phyloP scores from a whole-genome alignment of 108 stramenopile genomes.

The Aurantiochytrium sp. region DNA sequence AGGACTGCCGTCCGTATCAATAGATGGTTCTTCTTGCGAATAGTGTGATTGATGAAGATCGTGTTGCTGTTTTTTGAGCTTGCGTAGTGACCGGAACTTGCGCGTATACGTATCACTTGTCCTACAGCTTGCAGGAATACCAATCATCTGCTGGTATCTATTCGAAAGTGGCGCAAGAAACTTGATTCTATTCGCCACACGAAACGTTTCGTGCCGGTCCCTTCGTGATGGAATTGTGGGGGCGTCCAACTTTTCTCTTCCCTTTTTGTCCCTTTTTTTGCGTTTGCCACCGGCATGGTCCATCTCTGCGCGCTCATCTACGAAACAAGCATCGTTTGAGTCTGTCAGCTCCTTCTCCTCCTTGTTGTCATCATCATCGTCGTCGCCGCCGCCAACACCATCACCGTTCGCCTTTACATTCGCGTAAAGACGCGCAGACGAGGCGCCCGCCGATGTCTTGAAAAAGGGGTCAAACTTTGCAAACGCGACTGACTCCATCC shows the following conservation, averaged over 20 bases:
- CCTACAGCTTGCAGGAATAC: neutral
- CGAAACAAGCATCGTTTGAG: no score
- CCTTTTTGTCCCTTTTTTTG: no score
- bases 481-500: neutral
- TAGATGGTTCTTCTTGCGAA: no score
- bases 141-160: neutral
- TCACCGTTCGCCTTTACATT: neutral
- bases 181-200: neutral
- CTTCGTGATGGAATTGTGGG: neutral
- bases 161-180: neutral
- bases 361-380: neutral
- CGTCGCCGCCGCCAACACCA: neutral
- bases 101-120: neutral
- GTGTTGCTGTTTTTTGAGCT: neutral
- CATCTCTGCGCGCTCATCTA: no score
- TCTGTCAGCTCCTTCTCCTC: no score
- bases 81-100: neutral
- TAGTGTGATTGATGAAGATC: no score
- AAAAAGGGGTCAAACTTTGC: neutral
- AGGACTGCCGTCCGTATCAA: no score
- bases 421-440: neutral
- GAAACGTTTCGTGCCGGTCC: neutral
- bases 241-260: neutral
- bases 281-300: no score
- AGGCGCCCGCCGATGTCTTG: neutral